Evolutionary conservation across 768 basidiomycete genomes (phyloP).

Genomic region (Trichaptum fuscoviolaceum): DNA sequence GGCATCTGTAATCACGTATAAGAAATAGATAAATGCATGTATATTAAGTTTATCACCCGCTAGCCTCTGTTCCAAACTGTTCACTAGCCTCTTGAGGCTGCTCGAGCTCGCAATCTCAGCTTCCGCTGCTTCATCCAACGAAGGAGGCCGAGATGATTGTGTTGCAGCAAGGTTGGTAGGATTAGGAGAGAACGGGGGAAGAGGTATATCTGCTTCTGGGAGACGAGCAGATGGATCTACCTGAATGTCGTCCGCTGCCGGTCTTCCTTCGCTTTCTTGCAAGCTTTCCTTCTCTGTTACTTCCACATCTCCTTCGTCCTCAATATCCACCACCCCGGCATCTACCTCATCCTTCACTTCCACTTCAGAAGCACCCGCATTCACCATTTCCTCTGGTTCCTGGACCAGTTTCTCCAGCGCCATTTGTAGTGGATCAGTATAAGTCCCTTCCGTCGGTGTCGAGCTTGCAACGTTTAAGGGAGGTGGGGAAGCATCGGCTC

Average conservation of each 20-base stretch:
- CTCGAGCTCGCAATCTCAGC: constrained; percentile 39
- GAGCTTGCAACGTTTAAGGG: neutral
- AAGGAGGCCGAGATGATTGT: constrained; percentile 1
- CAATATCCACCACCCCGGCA: neutral
- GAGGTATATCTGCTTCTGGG: constrained; percentile 1
- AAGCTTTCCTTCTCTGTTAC: neutral
- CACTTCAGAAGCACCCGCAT: neutral
- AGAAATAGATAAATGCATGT: constrained; percentile 4
- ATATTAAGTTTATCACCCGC: constrained; percentile 38
- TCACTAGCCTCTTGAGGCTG: constrained; percentile 57
- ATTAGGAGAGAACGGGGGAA: neutral
- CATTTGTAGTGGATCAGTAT: neutral
- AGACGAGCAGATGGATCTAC: constrained; percentile 9
- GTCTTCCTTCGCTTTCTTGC: neutral
- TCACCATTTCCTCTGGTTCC: neutral
- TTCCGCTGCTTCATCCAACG: neutral
- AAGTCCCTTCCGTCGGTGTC: neutral
- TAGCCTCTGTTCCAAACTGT: constrained; percentile 73
- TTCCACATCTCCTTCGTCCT: neutral
- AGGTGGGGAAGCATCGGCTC: neutral
- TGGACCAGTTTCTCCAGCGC: neutral
- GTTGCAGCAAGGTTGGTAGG: constrained; percentile 3
- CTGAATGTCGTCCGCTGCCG: neutral
- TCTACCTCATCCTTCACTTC: neutral
- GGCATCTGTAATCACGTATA: constrained; percentile 45